A percentile compares a stretch with the other conserved stretches of the same genome.
phyloP scores from a whole-genome alignment of 1,284 basidiomycete species.

The Leccinum pachyderme region DNA sequence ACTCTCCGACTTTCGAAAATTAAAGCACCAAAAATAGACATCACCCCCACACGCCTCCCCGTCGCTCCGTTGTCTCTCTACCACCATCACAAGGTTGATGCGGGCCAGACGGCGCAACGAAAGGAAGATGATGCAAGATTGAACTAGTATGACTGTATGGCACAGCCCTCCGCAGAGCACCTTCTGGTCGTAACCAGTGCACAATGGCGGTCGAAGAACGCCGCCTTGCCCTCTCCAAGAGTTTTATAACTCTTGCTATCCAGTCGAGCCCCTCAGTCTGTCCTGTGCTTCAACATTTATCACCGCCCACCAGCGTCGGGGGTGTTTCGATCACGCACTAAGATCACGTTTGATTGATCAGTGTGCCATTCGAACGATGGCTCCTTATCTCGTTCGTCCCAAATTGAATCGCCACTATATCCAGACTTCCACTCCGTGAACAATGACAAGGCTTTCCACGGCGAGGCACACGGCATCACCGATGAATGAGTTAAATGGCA shows the following conservation, averaged over 20 bases:
- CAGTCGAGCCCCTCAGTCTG: background rate
- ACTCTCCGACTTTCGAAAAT: background rate
- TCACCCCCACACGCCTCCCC: background rate
- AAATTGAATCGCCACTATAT: background rate
- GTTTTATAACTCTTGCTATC: background rate
- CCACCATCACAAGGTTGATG: background rate
- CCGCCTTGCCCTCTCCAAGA: background rate
- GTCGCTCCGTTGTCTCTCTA: background rate
- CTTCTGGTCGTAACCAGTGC: background rate
- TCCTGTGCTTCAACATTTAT: background rate
- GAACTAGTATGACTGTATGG: background rate
- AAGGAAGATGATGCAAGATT: background rate
- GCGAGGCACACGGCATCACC: background rate
- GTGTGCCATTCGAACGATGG: background rate
- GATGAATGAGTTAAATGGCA: background rate
- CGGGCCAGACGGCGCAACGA: background rate
- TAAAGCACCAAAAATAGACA: background rate
- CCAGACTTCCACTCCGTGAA: background rate
- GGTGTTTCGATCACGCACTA: background rate
- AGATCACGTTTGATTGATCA: background rate
- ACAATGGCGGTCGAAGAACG: background rate
- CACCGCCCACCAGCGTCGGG: background rate
- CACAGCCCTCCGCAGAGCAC: background rate
- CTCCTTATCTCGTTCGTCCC: background rate
- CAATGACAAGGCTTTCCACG: background rate